Conservation (phyloP, 257 asterid genomes). For the Rubia yunnanensis region DNA sequence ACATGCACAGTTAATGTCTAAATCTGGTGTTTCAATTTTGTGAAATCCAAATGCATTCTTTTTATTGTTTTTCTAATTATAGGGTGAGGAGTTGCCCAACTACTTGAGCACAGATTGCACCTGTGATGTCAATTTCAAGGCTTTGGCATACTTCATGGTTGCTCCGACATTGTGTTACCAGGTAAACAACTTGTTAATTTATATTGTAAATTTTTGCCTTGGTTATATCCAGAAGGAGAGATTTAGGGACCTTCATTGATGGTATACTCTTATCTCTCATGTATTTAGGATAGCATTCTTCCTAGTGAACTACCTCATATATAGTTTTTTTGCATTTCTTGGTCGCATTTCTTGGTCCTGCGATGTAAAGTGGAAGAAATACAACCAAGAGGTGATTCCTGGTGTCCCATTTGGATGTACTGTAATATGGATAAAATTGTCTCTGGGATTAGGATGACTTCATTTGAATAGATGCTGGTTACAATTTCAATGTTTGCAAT, state of each 20-base stretch:
- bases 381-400: too few relatives aligned
- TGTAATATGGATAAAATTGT: neutral
- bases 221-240: neutral
- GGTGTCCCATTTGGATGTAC: neutral
- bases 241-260: neutral
- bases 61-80: conserved; percentile 15
- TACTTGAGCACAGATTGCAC: conserved; percentile 49
- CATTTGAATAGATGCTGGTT: neutral
- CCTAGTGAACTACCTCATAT: neutral
- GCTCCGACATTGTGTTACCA: conserved; percentile 98
- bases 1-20: neutral
- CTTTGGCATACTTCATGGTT: conserved; percentile 79
- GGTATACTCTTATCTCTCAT: neutral
- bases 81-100: conserved; percentile 52
- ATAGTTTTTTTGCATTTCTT: neutral
- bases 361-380: too few relatives aligned
- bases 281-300: neutral
- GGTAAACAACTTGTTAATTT: conserved; percentile 30
- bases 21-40: neutral
- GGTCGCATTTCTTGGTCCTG: neutral
- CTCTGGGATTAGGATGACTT: neutral
- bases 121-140: conserved; percentile 55
- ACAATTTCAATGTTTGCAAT: neutral
- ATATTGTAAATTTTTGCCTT: neutral
- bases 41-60: neutral